Percentiles rank a stretch among this genome's conserved stretches.
Evolutionary conservation across 2,329 filamentous ascomycete genomes (phyloP).

Genomic region (Aspergillus pseudoterreus): DNA sequence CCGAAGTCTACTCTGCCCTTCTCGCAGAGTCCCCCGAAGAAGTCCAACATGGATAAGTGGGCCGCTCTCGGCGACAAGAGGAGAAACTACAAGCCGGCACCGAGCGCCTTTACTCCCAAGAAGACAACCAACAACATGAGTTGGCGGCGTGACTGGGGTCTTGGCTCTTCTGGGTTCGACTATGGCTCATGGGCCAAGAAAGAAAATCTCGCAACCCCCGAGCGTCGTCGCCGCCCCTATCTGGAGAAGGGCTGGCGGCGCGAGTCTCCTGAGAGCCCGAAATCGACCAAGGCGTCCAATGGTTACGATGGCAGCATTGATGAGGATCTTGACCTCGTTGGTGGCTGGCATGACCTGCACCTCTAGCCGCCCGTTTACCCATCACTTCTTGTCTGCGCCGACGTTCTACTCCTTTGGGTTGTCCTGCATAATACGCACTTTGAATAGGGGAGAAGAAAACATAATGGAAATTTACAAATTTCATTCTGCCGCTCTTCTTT

Average conservation of each 20-base stretch:
- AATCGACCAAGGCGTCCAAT: conserved; percentile 30
- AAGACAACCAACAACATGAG: conserved; percentile 40
- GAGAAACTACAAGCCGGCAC: conserved; percentile 59
- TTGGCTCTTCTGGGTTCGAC: conserved; percentile 36
- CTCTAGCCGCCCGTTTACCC: conserved; percentile 41
- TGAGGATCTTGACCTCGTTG: conserved; percentile 89
- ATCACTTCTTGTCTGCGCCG: conserved; percentile 5
- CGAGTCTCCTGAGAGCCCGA: conserved; percentile 27
- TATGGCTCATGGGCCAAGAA: conserved; percentile 34
- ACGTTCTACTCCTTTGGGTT: conserved; percentile 15
- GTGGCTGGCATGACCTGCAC: conserved; percentile 75
- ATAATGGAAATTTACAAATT: background rate
- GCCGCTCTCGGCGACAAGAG: conserved; percentile 79
- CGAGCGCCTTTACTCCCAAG: conserved; percentile 50
- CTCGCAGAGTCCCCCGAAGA: conserved; percentile 60
- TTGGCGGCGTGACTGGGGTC: conserved; percentile 43
- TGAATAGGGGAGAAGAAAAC: conserved; percentile 2
- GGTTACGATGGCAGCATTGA: conserved; percentile 53
- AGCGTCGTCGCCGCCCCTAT: conserved; percentile 37
- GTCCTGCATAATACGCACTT: conserved; percentile 12
- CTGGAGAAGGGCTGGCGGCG: conserved; percentile 48
- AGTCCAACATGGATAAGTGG: conserved; percentile 72
- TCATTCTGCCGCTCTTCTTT: background rate
- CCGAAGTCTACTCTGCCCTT: conserved; percentile 36
- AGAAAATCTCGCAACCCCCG: conserved; percentile 23